These are phyloP conservation scores for Cucurbita maxima DNA, from an alignment of 306 rosid genomes.

Conservation along the genomic window DNA sequence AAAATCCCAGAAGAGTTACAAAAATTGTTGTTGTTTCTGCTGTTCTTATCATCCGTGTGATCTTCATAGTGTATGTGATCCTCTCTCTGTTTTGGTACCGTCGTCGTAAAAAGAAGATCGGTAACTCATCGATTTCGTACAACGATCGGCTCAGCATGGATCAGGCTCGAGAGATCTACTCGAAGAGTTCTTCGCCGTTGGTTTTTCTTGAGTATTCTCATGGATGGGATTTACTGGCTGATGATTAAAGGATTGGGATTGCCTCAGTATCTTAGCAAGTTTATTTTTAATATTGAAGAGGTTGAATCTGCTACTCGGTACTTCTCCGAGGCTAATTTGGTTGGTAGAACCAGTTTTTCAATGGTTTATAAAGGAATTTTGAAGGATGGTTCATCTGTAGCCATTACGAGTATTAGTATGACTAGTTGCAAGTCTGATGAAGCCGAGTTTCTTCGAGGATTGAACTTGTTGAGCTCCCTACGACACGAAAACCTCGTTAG, in stretches of 20 bases:
- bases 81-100: constrained; percentile 38
- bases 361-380: constrained; percentile 66
- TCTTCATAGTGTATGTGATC: constrained; percentile 20
- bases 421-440: constrained; percentile 83
- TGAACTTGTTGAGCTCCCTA: constrained; percentile 48
- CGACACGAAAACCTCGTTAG: constrained; percentile 61
- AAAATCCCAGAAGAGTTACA: constrained; percentile 33
- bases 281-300: constrained; percentile 70
- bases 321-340: constrained; percentile 57
- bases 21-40: constrained; percentile 31
- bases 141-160: constrained; percentile 53
- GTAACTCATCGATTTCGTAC: constrained; percentile 28
- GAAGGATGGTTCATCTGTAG: constrained; percentile 80
- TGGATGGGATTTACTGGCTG: constrained; percentile 63
- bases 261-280: constrained; percentile 26
- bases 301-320: constrained; percentile 85
- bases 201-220: constrained; percentile 57
- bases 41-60: constrained; percentile 21
- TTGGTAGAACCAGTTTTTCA: constrained; percentile 67
- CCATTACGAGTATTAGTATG: constrained; percentile 49
- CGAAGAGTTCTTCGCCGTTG: constrained; percentile 64
- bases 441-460: constrained; percentile 57
- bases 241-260: constrained; percentile 27
- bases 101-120: constrained; percentile 57
- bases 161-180: constrained; percentile 41